Base-by-base conservation (phyloP, 2,329 filamentous ascomycete genomes). In the Sordariomycetes sp. region DNA sequence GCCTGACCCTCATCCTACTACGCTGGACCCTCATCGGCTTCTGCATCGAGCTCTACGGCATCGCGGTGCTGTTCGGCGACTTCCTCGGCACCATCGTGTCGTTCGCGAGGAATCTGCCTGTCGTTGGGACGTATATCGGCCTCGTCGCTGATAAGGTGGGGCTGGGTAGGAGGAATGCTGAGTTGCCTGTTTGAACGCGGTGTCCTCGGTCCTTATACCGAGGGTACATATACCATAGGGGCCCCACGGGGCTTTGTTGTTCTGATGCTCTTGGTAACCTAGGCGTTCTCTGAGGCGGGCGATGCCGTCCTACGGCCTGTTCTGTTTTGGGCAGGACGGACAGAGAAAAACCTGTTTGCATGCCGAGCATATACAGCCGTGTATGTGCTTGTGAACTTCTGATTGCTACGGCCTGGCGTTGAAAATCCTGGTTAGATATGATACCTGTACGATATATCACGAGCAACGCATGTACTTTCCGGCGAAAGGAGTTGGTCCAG, bases 21-120 rank as follows among this genome's bases (percentile, higher is more conserved):
- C 82, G 87, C 60, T 99, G 94, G 91, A 88, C 94, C 0, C 79
- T 99, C 57, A 81, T 94, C 61, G 94, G 94, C 32, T 99, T 99
- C 73, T 66, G 87, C 59, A 81, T 97, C 64, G 94, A 99, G 72
- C 72, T 92, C 3, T 97, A 97, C 72, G 94, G 94, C 34, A 92
- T 99, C 62, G 80, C 95, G 63, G 81, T 96, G 55, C 75, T 99
- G 39, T 99, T 99, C 73, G 94, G 94, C 39, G 94, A 99, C 71
- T 97, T 97, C 73, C 80, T 97, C 59, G 89, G 90, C 54, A 97
- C 92, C 22, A 91, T 97, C 62, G 88, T 87, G 0, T 83, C 88
- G 17, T 96, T 97, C 66, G 89, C 89, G 45, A 84, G 89, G 58
- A 90, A 88, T 60, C 73, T 95, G 12, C 92, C 94, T 0, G 78